phyloP scores from a whole-genome alignment of 2,329 filamentous ascomycete species.

The Talaromyces sp. region DNA sequence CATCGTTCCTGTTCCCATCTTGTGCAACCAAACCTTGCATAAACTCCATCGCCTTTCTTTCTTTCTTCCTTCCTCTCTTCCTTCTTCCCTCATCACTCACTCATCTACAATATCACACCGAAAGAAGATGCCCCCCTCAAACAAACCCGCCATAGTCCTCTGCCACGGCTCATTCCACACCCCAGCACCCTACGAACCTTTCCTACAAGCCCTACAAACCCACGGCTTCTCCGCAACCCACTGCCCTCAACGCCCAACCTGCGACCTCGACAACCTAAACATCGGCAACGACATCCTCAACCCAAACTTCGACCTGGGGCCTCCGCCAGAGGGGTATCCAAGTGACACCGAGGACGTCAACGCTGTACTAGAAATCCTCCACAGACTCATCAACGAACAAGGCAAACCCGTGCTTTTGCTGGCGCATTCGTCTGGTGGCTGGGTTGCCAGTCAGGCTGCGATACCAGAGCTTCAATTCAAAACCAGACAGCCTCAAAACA shows the following conservation, averaged over 20 bases:
- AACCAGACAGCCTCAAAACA: constrained; percentile 14
- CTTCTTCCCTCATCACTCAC: too few species aligned
- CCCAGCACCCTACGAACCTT: constrained; percentile 24
- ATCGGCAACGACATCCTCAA: constrained; percentile 44
- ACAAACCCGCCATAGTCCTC: neutral
- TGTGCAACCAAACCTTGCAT: too few species aligned
- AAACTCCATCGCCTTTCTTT: too few species aligned
- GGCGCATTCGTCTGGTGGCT: constrained; percentile 30
- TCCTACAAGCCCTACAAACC: constrained; percentile 15
- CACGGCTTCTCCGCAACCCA: constrained; percentile 22
- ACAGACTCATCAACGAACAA: constrained; percentile 8
- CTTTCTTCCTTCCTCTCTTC: too few species aligned
- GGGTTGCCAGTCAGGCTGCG: constrained; percentile 27
- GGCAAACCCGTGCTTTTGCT: constrained; percentile 24
- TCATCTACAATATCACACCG: too few species aligned
- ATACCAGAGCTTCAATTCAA: constrained; percentile 20
- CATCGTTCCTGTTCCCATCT: too few species aligned
- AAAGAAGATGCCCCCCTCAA: neutral
- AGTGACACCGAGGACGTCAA: constrained; percentile 9
- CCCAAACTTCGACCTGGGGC: constrained; percentile 15
- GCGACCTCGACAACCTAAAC: constrained; percentile 51
- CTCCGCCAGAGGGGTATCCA: constrained; percentile 24
- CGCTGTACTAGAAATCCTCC: constrained; percentile 2
- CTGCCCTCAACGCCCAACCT: constrained; percentile 29
- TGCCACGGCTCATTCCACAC: constrained; percentile 23